phyloP scores from a whole-genome alignment of 768 basidiomycete species.

The Rhodotorula paludigena region DNA sequence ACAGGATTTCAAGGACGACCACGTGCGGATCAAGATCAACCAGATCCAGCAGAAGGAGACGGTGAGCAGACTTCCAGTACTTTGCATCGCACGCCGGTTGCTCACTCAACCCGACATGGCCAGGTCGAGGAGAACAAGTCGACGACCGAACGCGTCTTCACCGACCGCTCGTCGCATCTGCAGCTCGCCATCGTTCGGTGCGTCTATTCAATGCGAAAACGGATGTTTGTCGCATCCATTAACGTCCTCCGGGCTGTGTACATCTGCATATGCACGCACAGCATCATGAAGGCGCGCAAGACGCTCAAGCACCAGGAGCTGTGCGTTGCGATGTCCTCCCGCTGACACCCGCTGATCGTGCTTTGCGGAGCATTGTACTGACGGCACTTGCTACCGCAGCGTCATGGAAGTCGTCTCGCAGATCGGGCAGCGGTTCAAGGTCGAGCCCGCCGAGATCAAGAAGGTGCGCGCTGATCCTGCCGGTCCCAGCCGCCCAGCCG shows the following conservation, averaged over 20 bases:
- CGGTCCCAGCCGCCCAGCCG: not conserved
- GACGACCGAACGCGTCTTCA: slow-evolving; percentile 77
- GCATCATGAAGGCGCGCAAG: slow-evolving; percentile 58
- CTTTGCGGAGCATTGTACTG: too few relatives aligned
- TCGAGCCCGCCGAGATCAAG: slow-evolving; percentile 79
- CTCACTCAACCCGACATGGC: not conserved
- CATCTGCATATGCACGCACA: slow-evolving; percentile 50
- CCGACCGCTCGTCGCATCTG: slow-evolving; percentile 75
- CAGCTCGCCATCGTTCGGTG: slow-evolving; percentile 89
- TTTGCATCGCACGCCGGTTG: too few relatives aligned
- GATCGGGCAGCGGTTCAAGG: slow-evolving; percentile 80
- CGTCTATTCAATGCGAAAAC: too few relatives aligned
- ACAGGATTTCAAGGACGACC: slow-evolving; percentile 63
- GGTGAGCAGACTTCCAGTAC: slow-evolving; percentile 57
- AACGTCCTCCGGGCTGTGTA: too few relatives aligned
- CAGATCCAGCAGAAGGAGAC: slow-evolving; percentile 92
- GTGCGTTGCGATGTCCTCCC: slow-evolving; percentile 7
- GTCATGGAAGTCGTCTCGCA: slow-evolving; percentile 78
- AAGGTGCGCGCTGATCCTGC: slow-evolving; percentile 46
- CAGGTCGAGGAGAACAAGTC: slow-evolving; percentile 79
- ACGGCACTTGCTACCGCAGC: not conserved
- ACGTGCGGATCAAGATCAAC: slow-evolving; percentile 80
- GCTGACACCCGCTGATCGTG: not conserved
- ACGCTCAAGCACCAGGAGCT: slow-evolving; percentile 72
- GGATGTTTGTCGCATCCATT: too few relatives aligned